Evolutionary conservation across 805 yeast species (phyloP).

Genomic region (Metschnikowia santaceciliae): DNA sequence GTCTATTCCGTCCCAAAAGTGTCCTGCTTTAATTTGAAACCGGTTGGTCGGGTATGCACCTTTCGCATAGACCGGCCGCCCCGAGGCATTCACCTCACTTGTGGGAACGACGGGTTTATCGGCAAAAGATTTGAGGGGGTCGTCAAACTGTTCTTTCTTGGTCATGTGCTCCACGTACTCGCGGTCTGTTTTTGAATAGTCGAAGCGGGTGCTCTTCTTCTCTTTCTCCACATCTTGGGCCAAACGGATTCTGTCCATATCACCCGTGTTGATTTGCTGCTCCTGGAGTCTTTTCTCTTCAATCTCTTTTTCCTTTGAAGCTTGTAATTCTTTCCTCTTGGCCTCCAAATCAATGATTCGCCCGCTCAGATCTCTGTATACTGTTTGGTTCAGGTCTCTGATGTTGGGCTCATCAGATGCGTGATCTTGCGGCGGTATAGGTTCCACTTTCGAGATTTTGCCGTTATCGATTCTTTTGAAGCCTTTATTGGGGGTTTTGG

Average conservation of each 20-base stretch:
- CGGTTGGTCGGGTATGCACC: conserved; percentile 64
- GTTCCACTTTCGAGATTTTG: conserved; percentile 5
- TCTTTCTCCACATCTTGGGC: conserved; percentile 16
- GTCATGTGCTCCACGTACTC: conserved; percentile 33
- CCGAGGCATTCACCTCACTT: conserved; percentile 23
- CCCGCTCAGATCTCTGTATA: conserved; percentile 39
- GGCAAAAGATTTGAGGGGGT: conserved; percentile 56
- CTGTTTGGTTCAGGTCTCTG: conserved; percentile 21
- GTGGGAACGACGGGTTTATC: conserved; percentile 11
- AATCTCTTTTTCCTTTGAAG: conserved; percentile 6
- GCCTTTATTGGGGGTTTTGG: conserved; percentile 22
- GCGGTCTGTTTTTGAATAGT: conserved; percentile 30
- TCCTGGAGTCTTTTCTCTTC: conserved; percentile 9
- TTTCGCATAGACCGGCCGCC: conserved; percentile 50
- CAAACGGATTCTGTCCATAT: conserved; percentile 10
- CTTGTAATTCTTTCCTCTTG: conserved; percentile 12
- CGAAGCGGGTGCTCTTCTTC: conserved; percentile 31
- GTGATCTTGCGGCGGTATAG: conserved; percentile 2
- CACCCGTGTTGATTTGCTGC: conserved; percentile 13
- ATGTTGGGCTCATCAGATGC: conserved; percentile 38
- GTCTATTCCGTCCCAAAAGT: conserved; percentile 89
- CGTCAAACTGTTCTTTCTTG: conserved; percentile 45
- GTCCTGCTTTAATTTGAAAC: conserved; percentile 73
- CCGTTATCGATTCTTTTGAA: conserved; percentile 37
- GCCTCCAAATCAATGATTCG: conserved; percentile 26